Conservation (phyloP, 2,329 filamentous ascomycete genomes). For the Emergomyces pasteurianus region DNA sequence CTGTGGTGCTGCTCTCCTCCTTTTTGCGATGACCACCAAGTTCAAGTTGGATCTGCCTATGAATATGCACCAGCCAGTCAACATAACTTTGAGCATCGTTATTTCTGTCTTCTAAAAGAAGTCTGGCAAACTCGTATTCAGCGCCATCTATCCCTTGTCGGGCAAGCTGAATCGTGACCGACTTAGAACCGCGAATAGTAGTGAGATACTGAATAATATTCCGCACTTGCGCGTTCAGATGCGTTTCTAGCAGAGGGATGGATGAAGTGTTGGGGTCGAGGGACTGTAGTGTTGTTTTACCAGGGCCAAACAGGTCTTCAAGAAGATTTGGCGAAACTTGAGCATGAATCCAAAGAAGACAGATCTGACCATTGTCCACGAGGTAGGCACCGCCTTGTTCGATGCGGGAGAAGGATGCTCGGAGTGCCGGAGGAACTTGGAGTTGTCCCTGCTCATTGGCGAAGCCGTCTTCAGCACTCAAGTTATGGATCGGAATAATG, state of each 20-base stretch:
- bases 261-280: constrained; percentile 72
- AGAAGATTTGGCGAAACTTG: constrained; percentile 89
- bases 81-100: constrained; percentile 98
- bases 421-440: constrained; percentile 65
- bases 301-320: constrained; percentile 77
- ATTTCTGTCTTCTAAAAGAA: constrained; percentile 88
- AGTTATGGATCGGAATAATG: constrained; percentile 83
- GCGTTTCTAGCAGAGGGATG: constrained; percentile 76
- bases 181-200: constrained; percentile 71
- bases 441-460: constrained; percentile 84
- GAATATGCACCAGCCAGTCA: constrained; percentile 93
- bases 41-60: constrained; percentile 87
- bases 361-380: constrained; percentile 87
- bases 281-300: constrained; percentile 55
- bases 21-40: constrained; percentile 40
- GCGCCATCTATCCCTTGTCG: constrained; percentile 87
- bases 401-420: constrained; percentile 74
- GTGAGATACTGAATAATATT: constrained; percentile 85
- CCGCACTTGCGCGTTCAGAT: constrained; percentile 85
- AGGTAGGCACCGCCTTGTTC: constrained; percentile 91
- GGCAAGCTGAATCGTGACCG: constrained; percentile 77
- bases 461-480: constrained; percentile 79
- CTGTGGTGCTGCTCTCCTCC: constrained; percentile 27
- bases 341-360: constrained; percentile 82
- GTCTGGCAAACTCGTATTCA: constrained; percentile 88